Base-by-base conservation (phyloP, 2,329 filamentous ascomycete genomes). In the Pseudocercospora crystallina region DNA sequence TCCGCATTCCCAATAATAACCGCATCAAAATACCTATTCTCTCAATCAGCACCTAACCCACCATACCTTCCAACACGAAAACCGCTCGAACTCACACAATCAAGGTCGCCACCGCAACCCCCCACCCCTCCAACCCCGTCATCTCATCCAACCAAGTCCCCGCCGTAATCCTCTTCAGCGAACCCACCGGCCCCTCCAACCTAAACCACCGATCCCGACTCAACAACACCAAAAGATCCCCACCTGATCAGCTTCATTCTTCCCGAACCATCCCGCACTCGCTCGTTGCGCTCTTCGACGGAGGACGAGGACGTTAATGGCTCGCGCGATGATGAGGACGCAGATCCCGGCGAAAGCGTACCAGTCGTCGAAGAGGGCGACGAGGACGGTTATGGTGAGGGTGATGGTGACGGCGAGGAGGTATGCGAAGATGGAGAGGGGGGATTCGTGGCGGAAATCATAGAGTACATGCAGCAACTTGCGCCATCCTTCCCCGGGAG, bases 151-250 rank as follows among this genome's bases (percentile, higher is more conserved):
- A 65, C 82, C 81, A 85, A 26, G 73, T 61, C 2, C 79, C 76
- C 2, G 78, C 76, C 1, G 81, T 84, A 35, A 85, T 73, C 29
- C 81, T 81, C 49, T 80, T 80, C 5, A 85, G 70, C 61, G 85
- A 82, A 30, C 78, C 72, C 7, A 77, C 71, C 3, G 71, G 62
- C 4, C 83, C 83, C 26, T 75, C 73, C 36, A 86, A 71, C 10
- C 77, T 69, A 1, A 84, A 73, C 59, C 73, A 75, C 0, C 76
- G 71, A 36, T 78, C 78, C 17, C 74, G 70, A 14, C 75, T 76
- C 3, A 84, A 71, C 26, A 81, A 74, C 17, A 84, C 69, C 2
- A 77, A 66, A 44, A 84, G 76, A 57, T 82, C 77, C 3, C 70
- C 10, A 60, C 17, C 4, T 66, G 64, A 0, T 67, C 70, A 1